These are phyloP conservation scores for Kondoa malvinella DNA, from an alignment of 768 basidiomycete species.

Conservation along the genomic window DNA sequence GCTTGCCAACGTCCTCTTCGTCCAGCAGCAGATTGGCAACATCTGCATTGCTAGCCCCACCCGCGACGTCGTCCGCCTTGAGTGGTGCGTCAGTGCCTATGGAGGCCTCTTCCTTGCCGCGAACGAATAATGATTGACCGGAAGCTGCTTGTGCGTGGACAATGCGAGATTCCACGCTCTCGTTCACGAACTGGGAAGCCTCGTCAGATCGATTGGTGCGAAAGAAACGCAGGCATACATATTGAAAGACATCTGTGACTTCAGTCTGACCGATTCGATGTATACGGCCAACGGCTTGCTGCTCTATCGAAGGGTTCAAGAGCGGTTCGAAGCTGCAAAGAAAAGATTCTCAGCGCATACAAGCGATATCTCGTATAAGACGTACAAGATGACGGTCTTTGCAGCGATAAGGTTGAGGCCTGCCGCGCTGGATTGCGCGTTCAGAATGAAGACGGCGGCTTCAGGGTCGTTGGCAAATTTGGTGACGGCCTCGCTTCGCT, in stretches of 20 bases:
- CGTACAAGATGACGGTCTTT: not conserved
- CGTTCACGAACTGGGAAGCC: not conserved
- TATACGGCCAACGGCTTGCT: constrained; percentile 20
- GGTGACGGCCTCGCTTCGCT: constrained; percentile 20
- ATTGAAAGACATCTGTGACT: constrained; percentile 23
- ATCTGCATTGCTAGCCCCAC: too few relatives aligned
- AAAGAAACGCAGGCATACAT: not conserved
- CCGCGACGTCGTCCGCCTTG: too few relatives aligned
- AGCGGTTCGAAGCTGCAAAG: constrained; percentile 27
- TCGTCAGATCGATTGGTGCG: not conserved
- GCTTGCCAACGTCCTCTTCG: too few relatives aligned
- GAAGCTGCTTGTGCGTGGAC: too few relatives aligned
- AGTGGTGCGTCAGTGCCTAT: too few relatives aligned
- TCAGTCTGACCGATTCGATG: constrained; percentile 25
- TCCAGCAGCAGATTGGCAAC: too few relatives aligned
- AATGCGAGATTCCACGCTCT: not conserved
- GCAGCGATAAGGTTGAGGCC: constrained; percentile 17
- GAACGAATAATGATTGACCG: too few relatives aligned
- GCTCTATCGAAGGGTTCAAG: constrained; percentile 22
- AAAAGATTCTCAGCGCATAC: too few relatives aligned
- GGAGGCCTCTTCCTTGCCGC: too few relatives aligned
- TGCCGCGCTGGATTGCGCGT: constrained; percentile 22
- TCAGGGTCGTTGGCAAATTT: constrained; percentile 21
- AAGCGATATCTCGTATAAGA: too few relatives aligned
- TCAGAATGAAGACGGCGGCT: constrained; percentile 23